A percentile compares a stretch with the other conserved stretches of the same genome.
phyloP scores from a whole-genome alignment of 2,329 filamentous ascomycete species.

The Botrytis cinerea region DNA sequence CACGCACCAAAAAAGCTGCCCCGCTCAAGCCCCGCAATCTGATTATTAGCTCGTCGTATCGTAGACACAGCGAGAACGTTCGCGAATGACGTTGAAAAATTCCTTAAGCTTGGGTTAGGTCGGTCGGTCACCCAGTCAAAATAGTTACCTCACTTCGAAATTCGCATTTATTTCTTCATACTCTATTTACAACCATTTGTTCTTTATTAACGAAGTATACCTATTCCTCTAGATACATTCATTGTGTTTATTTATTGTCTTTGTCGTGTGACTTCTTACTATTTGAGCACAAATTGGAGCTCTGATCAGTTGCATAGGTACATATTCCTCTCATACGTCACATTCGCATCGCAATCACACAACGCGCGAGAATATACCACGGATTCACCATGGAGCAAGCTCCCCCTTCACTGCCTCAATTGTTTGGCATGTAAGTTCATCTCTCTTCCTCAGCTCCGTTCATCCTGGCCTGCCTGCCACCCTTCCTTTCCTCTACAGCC shows the following conservation, averaged over 20 bases:
- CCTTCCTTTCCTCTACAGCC: neutral
- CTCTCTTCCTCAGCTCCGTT: neutral
- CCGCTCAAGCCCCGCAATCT: conserved; percentile 1
- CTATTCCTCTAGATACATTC: neutral
- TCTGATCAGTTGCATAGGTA: neutral
- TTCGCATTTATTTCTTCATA: neutral
- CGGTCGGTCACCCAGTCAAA: neutral
- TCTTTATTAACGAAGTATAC: neutral
- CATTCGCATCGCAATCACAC: neutral
- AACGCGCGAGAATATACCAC: neutral
- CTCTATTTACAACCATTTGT: neutral
- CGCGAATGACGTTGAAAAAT: neutral
- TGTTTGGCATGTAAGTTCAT: conserved; percentile 37
- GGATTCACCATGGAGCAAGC: conserved; percentile 17
- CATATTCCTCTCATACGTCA: neutral
- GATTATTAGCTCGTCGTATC: neutral
- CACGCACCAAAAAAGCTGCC: neutral
- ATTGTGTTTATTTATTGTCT: neutral
- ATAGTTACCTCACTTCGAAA: neutral
- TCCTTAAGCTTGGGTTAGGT: neutral
- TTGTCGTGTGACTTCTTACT: neutral
- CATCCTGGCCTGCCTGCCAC: neutral
- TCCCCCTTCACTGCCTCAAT: conserved; percentile 32
- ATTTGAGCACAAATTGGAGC: neutral
- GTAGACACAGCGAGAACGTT: conserved; percentile 13